These are phyloP conservation scores for Silene uniflora DNA, from an alignment of 148 eudicot species.

Conservation along the genomic window DNA sequence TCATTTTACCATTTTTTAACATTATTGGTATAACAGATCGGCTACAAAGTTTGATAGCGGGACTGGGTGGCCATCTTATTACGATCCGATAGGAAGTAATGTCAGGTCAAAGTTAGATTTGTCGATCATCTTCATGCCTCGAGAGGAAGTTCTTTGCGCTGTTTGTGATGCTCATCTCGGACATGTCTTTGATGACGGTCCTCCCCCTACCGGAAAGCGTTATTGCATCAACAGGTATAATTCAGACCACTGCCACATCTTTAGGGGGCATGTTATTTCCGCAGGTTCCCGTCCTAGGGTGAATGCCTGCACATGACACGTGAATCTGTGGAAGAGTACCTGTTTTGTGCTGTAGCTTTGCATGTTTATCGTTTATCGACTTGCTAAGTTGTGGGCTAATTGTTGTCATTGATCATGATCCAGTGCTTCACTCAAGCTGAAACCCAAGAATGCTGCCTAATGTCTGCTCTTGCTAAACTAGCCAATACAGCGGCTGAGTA, in stretches of 20 bases:
- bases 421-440: conserved; percentile 11
- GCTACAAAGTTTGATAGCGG: conserved; percentile 92
- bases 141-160: conserved; percentile 76
- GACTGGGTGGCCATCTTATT: conserved; percentile 96
- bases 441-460: conserved; percentile 12
- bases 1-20: too few species aligned
- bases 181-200: conserved; percentile 87
- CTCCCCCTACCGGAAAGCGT: conserved; percentile 87
- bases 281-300: background rate
- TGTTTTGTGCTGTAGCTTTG: background rate
- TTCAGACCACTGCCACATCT: background rate
- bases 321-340: background rate
- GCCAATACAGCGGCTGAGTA: background rate
- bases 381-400: background rate
- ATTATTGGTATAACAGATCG: conserved; percentile 40
- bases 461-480: too few species aligned
- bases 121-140: conserved; percentile 90
- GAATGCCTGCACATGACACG: background rate
- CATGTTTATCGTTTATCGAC: background rate
- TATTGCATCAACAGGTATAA: conserved; percentile 79
- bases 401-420: background rate
- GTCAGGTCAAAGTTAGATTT: conserved; percentile 79
- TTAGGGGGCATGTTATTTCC: background rate
- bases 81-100: conserved; percentile 63
- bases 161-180: conserved; percentile 90